Percentiles rank a stretch among this genome's conserved stretches.
These are phyloP conservation scores for Mycosphaerella arachidis DNA, from an alignment of 2,329 filamentous ascomycete species.

Conservation along the genomic window DNA sequence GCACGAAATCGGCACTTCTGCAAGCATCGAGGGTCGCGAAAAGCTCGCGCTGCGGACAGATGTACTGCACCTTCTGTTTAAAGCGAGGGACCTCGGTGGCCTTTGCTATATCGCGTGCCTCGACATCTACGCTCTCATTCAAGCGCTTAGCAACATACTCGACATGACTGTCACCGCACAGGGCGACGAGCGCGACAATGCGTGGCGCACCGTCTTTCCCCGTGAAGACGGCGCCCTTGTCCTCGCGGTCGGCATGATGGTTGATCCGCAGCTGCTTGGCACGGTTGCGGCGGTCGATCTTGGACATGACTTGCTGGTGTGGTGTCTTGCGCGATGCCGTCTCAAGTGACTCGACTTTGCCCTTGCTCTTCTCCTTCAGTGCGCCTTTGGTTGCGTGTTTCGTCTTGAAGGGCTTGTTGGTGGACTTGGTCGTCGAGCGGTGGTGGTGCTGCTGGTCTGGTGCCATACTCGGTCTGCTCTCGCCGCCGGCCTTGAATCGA, in stretches of 20 bases:
- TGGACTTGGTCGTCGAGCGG: constrained; percentile 82
- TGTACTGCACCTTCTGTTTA: constrained; percentile 88
- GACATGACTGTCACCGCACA: constrained; percentile 69
- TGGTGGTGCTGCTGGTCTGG: constrained; percentile 66
- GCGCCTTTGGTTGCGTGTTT: constrained; percentile 84
- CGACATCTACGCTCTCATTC: constrained; percentile 75
- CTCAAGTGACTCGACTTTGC: constrained; percentile 70
- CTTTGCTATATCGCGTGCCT: constrained; percentile 53
- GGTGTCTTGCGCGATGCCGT: constrained; percentile 72
- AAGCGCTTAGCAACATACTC: constrained; percentile 63
- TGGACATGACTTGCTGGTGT: constrained; percentile 95
- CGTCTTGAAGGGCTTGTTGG: constrained; percentile 89
- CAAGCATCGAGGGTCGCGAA: constrained; percentile 78
- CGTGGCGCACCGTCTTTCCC: constrained; percentile 82
- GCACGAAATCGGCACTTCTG: constrained; percentile 82
- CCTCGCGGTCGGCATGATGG: constrained; percentile 78
- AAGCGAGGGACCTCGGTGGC: constrained; percentile 79
- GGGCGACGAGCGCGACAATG: constrained; percentile 80
- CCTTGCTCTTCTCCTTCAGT: constrained; percentile 79
- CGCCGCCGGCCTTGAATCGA: constrained; percentile 75
- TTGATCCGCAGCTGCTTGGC: constrained; percentile 81
- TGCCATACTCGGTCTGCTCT: constrained; percentile 33
- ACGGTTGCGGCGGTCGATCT: constrained; percentile 91
- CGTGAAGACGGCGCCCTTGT: constrained; percentile 75
- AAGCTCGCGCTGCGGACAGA: constrained; percentile 69